These are phyloP conservation scores for Fusarium sp. DNA, from an alignment of 2,329 filamentous ascomycete species.

Conservation along the genomic window DNA sequence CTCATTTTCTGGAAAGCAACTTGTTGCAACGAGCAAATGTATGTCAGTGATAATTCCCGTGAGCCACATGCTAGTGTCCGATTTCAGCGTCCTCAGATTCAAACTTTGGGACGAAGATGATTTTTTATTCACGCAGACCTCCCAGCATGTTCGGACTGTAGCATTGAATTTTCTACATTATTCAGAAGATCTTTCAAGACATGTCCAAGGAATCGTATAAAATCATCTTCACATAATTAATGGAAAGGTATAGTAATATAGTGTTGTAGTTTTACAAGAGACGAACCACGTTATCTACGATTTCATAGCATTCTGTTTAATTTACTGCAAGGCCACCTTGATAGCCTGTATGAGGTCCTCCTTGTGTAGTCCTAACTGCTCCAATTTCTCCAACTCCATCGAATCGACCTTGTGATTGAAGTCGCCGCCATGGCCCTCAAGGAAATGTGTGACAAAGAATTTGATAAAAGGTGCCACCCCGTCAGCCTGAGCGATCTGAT, in stretches of 20 bases:
- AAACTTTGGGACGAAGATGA: neutral
- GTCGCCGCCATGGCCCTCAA: neutral
- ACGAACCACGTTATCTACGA: neutral
- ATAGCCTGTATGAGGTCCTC: constrained; percentile 10
- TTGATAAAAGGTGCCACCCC: constrained; percentile 5
- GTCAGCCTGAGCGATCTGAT: constrained; percentile 4
- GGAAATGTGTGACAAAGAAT: constrained; percentile 23
- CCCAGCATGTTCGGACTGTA: neutral
- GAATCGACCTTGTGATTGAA: constrained; percentile 13
- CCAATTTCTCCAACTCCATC: constrained; percentile 1
- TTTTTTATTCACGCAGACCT: neutral
- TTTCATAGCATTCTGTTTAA: neutral
- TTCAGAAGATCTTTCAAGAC: neutral
- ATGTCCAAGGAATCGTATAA: neutral
- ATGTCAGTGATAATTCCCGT: neutral
- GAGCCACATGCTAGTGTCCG: neutral
- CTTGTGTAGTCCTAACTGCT: neutral
- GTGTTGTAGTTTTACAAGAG: neutral
- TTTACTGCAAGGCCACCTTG: neutral
- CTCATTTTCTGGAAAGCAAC: neutral
- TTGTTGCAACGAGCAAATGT: neutral
- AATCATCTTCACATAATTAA: neutral
- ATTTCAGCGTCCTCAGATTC: neutral
- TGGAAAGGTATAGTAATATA: neutral
- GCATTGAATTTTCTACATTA: neutral